phyloP scores from a whole-genome alignment of 495 filamentous ascomycete genomes.

The Aspergillus sclerotioniger region DNA sequence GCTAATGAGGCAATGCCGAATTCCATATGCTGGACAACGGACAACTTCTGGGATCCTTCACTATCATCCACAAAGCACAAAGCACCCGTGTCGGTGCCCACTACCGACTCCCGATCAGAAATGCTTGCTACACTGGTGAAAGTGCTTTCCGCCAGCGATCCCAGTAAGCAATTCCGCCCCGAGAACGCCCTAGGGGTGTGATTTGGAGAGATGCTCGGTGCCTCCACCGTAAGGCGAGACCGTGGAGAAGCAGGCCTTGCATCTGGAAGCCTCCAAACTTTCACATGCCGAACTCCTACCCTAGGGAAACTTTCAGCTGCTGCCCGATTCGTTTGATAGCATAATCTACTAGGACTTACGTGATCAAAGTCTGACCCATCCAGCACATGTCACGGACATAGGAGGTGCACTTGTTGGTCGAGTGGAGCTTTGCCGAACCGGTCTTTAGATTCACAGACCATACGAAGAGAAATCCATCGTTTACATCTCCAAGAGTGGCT shows the following conservation, averaged over 20 bases:
- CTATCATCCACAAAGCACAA: constrained; percentile 68
- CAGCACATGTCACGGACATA: constrained; percentile 80
- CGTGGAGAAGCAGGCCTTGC: constrained; percentile 47
- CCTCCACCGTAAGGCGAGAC: constrained; percentile 43
- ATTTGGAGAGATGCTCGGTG: constrained; percentile 35
- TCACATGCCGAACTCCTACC: constrained; percentile 85
- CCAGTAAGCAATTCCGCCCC: constrained; percentile 59
- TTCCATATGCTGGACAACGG: constrained; percentile 30
- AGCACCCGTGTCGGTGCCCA: constrained; percentile 49
- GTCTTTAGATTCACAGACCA: constrained; percentile 82
- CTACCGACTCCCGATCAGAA: constrained; percentile 54
- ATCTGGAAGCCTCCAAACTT: constrained; percentile 85
- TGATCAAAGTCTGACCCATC: constrained; percentile 71
- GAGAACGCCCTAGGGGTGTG: constrained; percentile 54
- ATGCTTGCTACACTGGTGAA: constrained; percentile 79
- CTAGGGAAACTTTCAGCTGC: constrained; percentile 35
- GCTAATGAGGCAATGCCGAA: constrained; percentile 51
- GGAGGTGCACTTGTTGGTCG: constrained; percentile 91
- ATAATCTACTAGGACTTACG: constrained; percentile 40
- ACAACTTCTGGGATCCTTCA: constrained; percentile 65
- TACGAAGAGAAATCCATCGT: constrained; percentile 92
- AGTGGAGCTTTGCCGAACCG: constrained; percentile 82
- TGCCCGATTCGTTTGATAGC: background rate
- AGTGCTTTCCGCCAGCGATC: constrained; percentile 67
- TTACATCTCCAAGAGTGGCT: constrained; percentile 80